Evolutionary conservation across 2,329 filamentous ascomycete genomes (phyloP).

Genomic region (Clarireedia paspali): DNA sequence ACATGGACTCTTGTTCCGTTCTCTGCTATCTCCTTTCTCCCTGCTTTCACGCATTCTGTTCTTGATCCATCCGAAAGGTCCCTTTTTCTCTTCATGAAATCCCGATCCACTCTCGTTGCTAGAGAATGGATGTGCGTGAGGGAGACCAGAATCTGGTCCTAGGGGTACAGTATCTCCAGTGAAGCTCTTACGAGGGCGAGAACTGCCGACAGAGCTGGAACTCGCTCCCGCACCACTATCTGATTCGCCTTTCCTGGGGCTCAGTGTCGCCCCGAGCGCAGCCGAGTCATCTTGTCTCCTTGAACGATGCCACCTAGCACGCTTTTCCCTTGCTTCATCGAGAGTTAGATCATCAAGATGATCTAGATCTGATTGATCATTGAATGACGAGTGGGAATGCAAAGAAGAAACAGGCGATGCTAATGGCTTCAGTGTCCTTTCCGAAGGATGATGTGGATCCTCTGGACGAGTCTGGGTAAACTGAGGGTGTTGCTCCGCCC

Average conservation of each 20-base stretch:
- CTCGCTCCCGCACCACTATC: slow-evolving; percentile 59
- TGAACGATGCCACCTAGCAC: slow-evolving; percentile 65
- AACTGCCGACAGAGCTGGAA: slow-evolving; percentile 60
- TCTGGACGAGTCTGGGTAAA: slow-evolving; percentile 16
- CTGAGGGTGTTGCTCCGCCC: slow-evolving; percentile 16
- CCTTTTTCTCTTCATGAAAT: slow-evolving; percentile 38
- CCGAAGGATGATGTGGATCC: slow-evolving; percentile 20
- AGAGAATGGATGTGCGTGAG: slow-evolving; percentile 23
- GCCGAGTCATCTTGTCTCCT: slow-evolving; percentile 49
- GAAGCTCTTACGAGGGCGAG: slow-evolving; percentile 38
- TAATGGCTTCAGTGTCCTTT: slow-evolving; percentile 49
- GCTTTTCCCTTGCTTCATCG: slow-evolving; percentile 57
- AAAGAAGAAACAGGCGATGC: slow-evolving; percentile 71
- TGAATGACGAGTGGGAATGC: slow-evolving; percentile 55
- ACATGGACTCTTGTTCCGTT: slow-evolving; percentile 25
- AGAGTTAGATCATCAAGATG: slow-evolving; percentile 52
- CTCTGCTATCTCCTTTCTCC: slow-evolving; percentile 24
- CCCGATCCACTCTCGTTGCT: slow-evolving; percentile 27
- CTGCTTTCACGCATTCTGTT: slow-evolving; percentile 49
- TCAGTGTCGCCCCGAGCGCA: slow-evolving; percentile 34
- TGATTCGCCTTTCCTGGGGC: slow-evolving; percentile 42
- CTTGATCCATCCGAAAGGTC: slow-evolving; percentile 56
- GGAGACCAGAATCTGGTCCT: slow-evolving; percentile 24
- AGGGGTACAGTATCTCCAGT: slow-evolving; percentile 33
- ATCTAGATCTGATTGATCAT: slow-evolving; percentile 76